These are phyloP conservation scores for Comarum palustre DNA, from an alignment of 306 rosid genomes.

Conservation along the genomic window DNA sequence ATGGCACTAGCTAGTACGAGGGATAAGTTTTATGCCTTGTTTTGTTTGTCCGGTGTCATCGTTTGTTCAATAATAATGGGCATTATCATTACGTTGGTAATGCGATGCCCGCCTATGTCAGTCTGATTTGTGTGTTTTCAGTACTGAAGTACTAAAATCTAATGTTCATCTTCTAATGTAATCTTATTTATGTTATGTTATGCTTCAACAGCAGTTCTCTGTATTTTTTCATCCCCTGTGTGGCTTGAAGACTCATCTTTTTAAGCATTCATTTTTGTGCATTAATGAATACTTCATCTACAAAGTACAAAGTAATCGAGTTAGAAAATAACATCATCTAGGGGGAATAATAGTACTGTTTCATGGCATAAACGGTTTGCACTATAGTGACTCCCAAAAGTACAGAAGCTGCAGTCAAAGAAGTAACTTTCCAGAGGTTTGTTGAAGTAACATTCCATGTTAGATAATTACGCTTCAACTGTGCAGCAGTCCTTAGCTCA, in stretches of 20 bases:
- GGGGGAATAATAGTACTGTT: not conserved
- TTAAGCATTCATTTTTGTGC: too few species aligned
- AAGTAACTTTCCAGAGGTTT: slow-evolving; percentile 22
- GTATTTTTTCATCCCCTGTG: not conserved
- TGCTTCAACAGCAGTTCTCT: not conserved
- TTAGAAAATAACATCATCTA: not conserved
- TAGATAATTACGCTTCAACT: slow-evolving; percentile 19
- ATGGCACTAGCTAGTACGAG: not conserved
- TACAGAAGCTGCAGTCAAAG: not conserved
- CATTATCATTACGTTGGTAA: not conserved
- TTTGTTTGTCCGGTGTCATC: not conserved
- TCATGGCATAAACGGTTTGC: slow-evolving; percentile 11
- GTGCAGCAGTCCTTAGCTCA: not conserved
- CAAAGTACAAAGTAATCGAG: not conserved
- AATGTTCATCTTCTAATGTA: not conserved
- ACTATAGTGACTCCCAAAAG: slow-evolving; percentile 3
- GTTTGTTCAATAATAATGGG: slow-evolving; percentile 7
- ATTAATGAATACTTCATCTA: too few species aligned
- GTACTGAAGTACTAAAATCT: not conserved
- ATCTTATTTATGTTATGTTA: not conserved
- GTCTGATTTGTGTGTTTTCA: not conserved
- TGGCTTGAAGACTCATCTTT: not conserved
- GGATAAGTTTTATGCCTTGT: not conserved
- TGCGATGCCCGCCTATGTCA: not conserved
- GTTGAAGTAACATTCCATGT: not conserved